Percentiles rank a stretch among this genome's conserved stretches.
Conservation (phyloP, 148 eudicot species). For the Amaranthus cruentus region DNA sequence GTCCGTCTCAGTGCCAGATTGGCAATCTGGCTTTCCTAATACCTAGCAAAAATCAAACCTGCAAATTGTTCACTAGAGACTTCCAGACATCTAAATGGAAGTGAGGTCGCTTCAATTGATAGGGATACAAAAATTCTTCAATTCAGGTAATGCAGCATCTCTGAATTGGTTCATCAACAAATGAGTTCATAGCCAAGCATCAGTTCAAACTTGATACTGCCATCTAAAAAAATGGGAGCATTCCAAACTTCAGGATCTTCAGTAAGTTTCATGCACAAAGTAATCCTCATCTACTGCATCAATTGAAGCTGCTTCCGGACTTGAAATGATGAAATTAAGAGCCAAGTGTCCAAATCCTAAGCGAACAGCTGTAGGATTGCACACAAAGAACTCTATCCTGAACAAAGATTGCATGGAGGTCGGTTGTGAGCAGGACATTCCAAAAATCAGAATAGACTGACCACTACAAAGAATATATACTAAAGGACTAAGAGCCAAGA, state of each 20-base stretch:
- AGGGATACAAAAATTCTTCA: neutral
- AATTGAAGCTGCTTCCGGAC: neutral
- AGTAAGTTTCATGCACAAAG: neutral
- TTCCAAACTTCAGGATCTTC: neutral
- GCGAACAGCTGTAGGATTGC: neutral
- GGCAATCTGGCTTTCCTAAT: neutral
- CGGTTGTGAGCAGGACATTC: neutral
- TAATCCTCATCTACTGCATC: neutral
- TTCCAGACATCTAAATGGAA: neutral
- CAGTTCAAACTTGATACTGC: neutral
- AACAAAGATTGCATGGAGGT: neutral
- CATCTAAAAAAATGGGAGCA: neutral
- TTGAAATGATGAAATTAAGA: neutral
- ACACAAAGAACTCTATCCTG: neutral
- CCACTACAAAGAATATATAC: neutral
- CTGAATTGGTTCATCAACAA: neutral
- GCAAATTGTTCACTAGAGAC: neutral
- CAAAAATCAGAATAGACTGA: neutral
- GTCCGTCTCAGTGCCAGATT: neutral
- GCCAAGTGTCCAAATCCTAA: neutral
- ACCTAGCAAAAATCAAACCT: neutral
- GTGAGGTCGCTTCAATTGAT: neutral
- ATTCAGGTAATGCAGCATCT: neutral
- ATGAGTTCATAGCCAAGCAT: too few species aligned
- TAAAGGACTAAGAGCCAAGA: neutral